Base-by-base conservation (phyloP, 2,329 filamentous ascomycete species). In the Hypoxylon sp. region DNA sequence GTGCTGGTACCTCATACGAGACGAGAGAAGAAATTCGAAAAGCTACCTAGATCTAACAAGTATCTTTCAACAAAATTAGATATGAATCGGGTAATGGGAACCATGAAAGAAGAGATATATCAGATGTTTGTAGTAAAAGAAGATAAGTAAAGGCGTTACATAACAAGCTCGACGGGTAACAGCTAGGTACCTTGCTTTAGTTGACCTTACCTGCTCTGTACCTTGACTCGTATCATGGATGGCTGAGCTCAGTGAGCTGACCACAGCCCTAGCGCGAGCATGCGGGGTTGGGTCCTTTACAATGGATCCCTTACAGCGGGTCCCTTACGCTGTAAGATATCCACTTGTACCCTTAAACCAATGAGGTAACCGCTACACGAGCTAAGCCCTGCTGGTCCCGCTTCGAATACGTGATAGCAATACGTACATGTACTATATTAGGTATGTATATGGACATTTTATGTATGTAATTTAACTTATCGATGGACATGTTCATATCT, bases 301-400 rank as follows among this genome's bases (percentile, higher is more conserved):
- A 31, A 31, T 9, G 29, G 29, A 9, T 31, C 13, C 46, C 44
- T 29, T 31, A n/a, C 26, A n/a, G 26, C 22, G 46, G 22, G 22
- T 44, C 39, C 39, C 39, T 44, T 44, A 19, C 39, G 39, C 14
- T 13, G 35, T 37, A n/a, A 22, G 2, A 22, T 22, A 22, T 22
- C 19, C 19, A 22, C 19, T 22, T 22, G 17, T 17, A 44, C 14
- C n/a, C 10, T 4, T 22, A 6, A 44, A 19, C 39, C 39, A 44
- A 44, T 44, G 11, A 24, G 17, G 33, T 55, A 51, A 42, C 53
- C 26, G 60, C 58, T 59, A 47, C 58, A 69, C 24, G 33, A 65
- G 42, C 53, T 66, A 66, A 66, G 66, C 66, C 62, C 63, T 69
- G 66, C 35, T 58, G 26, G 44, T 26, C 26, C 47, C 60, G 39